phyloP scores from a whole-genome alignment of 257 asterid genomes.

The Leonotis leonurus region DNA sequence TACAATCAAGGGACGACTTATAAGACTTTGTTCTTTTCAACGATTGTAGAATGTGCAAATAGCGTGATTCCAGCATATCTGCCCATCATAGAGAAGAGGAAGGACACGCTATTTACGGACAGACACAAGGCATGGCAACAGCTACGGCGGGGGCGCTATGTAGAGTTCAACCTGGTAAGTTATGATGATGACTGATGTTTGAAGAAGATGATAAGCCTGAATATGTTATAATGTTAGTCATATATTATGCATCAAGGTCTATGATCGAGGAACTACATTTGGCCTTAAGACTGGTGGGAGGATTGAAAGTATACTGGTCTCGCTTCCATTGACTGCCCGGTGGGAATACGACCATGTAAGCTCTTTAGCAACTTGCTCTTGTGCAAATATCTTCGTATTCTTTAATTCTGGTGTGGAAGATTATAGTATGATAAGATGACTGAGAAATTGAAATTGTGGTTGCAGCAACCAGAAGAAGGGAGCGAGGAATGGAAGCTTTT shows the following conservation, averaged over 20 bases:
- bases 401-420: neutral
- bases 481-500: constrained; percentile 89
- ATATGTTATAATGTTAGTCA: constrained; percentile 6
- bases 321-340: constrained; percentile 89
- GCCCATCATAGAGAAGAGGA: constrained; percentile 83
- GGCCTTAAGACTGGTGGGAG: constrained; percentile 99
- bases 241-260: constrained; percentile 50
- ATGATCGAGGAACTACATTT: constrained; percentile 98
- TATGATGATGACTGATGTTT: neutral
- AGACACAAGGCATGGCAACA: constrained; percentile 90
- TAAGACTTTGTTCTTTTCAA: constrained; percentile 8
- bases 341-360: constrained; percentile 97
- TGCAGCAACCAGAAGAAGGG: constrained; percentile 96
- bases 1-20: neutral
- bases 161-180: constrained; percentile 88
- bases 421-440: neutral
- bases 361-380: constrained; percentile 7
- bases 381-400: neutral
- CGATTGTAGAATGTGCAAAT: constrained; percentile 84
- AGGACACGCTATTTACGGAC: constrained; percentile 68
- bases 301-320: constrained; percentile 97
- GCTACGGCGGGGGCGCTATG: constrained; percentile 92
- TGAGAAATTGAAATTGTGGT: neutral
- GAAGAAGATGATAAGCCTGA: neutral
- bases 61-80: constrained; percentile 88